Evolutionary conservation across 495 filamentous ascomycete genomes (phyloP).

Genomic region (Hypoxylon lienhwacheense): DNA sequence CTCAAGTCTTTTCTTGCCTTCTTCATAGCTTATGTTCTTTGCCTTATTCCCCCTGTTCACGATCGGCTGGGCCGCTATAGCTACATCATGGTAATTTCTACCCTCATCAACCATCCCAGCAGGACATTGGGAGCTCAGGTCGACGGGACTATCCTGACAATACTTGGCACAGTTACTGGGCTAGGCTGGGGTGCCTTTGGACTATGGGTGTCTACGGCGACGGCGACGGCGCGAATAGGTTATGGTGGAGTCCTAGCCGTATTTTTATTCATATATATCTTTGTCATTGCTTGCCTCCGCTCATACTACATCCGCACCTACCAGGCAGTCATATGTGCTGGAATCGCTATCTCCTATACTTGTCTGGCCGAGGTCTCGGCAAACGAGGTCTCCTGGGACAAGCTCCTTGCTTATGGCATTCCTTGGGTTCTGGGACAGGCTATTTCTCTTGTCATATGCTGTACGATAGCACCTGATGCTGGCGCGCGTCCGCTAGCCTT

Average conservation of each 20-base stretch:
- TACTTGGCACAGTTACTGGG: slow-evolving; percentile 57
- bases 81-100: slow-evolving; percentile 57
- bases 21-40: slow-evolving; percentile 57
- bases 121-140: slow-evolving; percentile 58
- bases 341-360: slow-evolving; percentile 57
- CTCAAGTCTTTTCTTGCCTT: slow-evolving; percentile 57
- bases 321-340: slow-evolving; percentile 56
- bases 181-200: slow-evolving; percentile 58
- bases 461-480: slow-evolving; percentile 53
- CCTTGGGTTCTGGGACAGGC: slow-evolving; percentile 61
- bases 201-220: slow-evolving; percentile 54
- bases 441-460: slow-evolving; percentile 51
- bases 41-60: slow-evolving; percentile 50
- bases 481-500: slow-evolving; percentile 54
- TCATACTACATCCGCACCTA: slow-evolving; percentile 58
- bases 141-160: slow-evolving; percentile 56
- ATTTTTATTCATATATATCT: slow-evolving; percentile 57
- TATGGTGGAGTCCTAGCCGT: slow-evolving; percentile 57
- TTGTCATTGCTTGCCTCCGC: slow-evolving; percentile 52
- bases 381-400: slow-evolving; percentile 45
- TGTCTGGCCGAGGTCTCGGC: slow-evolving; percentile 52
- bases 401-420: slow-evolving; percentile 56
- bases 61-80: slow-evolving; percentile 53
- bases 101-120: slow-evolving; percentile 56
- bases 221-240: slow-evolving; percentile 45